Conservation (phyloP, 192 early-diverging fungal species). For the Coemansia sp. region DNA sequence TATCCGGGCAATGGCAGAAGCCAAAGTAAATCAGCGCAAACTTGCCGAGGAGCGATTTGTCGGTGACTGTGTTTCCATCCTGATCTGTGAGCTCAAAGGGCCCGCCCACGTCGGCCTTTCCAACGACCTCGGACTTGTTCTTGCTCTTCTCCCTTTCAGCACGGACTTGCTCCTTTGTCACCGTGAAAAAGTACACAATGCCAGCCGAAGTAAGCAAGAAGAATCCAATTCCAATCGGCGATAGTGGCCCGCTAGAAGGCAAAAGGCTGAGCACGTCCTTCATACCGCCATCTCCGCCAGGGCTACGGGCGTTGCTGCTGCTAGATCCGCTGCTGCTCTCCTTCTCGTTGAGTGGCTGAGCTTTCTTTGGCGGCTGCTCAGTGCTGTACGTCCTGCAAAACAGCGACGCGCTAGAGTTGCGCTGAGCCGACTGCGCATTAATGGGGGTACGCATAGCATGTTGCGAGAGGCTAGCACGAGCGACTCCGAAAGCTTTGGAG, state of each 20-base stretch:
- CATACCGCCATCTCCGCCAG: neutral
- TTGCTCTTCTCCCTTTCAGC: slow-evolving; percentile 30
- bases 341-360: neutral
- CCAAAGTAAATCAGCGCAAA: slow-evolving; percentile 97
- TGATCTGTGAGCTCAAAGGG: slow-evolving; percentile 87
- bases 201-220: slow-evolving; percentile 65
- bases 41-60: slow-evolving; percentile 79
- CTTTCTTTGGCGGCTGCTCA: slow-evolving; percentile 16
- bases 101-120: slow-evolving; percentile 91
- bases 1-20: slow-evolving; percentile 99
- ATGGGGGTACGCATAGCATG: neutral
- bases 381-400: slow-evolving; percentile 32
- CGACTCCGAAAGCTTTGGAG: neutral
- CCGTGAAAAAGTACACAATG: slow-evolving; percentile 65
- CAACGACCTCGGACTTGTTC: slow-evolving; percentile 60
- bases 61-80: slow-evolving; percentile 70
- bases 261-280: slow-evolving; percentile 27
- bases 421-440: neutral
- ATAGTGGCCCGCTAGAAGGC: slow-evolving; percentile 45
- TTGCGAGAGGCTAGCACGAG: neutral
- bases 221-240: slow-evolving; percentile 48
- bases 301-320: neutral
- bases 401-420: neutral
- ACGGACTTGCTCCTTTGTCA: slow-evolving; percentile 62
- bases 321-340: slow-evolving; percentile 3